These are phyloP conservation scores for Phytophthora citrophthora DNA, from an alignment of 352 stramenopile genomes.

Conservation along the genomic window DNA sequence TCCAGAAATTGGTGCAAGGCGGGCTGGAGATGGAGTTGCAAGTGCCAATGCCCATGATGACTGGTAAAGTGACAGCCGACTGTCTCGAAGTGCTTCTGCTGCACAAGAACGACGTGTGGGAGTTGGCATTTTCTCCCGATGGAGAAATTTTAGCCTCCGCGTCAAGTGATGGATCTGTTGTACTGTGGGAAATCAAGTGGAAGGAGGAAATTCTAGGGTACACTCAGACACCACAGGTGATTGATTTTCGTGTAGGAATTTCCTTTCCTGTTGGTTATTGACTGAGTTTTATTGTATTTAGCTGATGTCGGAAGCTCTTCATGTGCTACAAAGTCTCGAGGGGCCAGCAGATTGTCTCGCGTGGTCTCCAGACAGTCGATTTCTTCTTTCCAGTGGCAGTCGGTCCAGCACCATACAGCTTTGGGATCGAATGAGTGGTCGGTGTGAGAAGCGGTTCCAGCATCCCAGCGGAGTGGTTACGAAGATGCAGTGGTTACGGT, in stretches of 20 bases:
- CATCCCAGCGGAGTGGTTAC: slow-evolving; percentile 61
- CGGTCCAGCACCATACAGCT: slow-evolving; percentile 67
- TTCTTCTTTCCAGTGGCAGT: slow-evolving; percentile 61
- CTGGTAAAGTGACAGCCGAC: slow-evolving; percentile 28
- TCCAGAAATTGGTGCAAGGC: slow-evolving; percentile 52
- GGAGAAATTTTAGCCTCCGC: slow-evolving; percentile 79
- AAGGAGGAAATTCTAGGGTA: slow-evolving; percentile 4
- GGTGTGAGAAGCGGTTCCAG: slow-evolving; percentile 57
- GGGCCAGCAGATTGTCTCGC: slow-evolving; percentile 62
- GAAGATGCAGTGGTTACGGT: slow-evolving; percentile 61
- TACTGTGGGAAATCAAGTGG: slow-evolving; percentile 71
- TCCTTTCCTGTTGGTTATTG: neutral
- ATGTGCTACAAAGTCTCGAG: slow-evolving; percentile 53
- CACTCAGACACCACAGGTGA: slow-evolving; percentile 18
- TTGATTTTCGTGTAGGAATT: no score
- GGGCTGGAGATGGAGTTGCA: slow-evolving; percentile 30
- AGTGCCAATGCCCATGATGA: slow-evolving; percentile 10
- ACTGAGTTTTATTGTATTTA: neutral
- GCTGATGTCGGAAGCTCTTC: slow-evolving; percentile 37
- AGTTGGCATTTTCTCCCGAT: slow-evolving; percentile 83
- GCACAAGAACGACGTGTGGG: slow-evolving; percentile 63
- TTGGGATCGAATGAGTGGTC: slow-evolving; percentile 61
- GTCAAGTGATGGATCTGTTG: slow-evolving; percentile 75
- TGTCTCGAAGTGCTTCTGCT: slow-evolving; percentile 54
- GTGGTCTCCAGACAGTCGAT: slow-evolving; percentile 70